Evolutionary conservation across 768 basidiomycete species (phyloP).

Genomic region (Dioszegia crocea): DNA sequence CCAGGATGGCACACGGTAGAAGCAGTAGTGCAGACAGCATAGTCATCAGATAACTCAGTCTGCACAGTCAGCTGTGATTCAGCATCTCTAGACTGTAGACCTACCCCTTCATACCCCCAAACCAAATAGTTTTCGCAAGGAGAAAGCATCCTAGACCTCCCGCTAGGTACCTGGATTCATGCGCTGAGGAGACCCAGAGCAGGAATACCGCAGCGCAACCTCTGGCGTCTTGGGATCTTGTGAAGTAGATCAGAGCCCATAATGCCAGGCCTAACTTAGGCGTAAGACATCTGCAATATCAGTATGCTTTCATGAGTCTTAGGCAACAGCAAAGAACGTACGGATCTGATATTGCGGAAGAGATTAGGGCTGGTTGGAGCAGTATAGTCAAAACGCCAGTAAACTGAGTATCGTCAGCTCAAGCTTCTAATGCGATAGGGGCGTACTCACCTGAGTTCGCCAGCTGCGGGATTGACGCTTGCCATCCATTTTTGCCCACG

Average conservation of each 20-base stretch:
- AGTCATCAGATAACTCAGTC: too few relatives aligned
- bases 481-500: conserved; percentile 63
- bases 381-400: conserved; percentile 68
- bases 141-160: neutral
- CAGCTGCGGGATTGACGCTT: conserved; percentile 62
- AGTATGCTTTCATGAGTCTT: too few relatives aligned
- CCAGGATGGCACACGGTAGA: too few relatives aligned
- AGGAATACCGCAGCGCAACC: conserved; percentile 76
- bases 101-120: neutral
- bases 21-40: too few relatives aligned
- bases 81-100: neutral
- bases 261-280: conserved; percentile 73
- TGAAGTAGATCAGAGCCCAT: conserved; percentile 60
- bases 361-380: conserved; percentile 60
- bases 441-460: conserved; percentile 65
- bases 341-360: neutral
- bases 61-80: too few relatives aligned
- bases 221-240: conserved; percentile 63
- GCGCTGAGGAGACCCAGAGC: too few relatives aligned
- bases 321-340: neutral
- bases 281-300: conserved; percentile 83
- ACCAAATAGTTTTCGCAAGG: neutral
- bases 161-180: too few relatives aligned
- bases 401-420: conserved; percentile 51
- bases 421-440: too few relatives aligned